A percentile compares a stretch with the other conserved stretches of the same genome.
These are phyloP conservation scores for Acacia acuminata DNA, from an alignment of 306 rosid species.

Conservation along the genomic window DNA sequence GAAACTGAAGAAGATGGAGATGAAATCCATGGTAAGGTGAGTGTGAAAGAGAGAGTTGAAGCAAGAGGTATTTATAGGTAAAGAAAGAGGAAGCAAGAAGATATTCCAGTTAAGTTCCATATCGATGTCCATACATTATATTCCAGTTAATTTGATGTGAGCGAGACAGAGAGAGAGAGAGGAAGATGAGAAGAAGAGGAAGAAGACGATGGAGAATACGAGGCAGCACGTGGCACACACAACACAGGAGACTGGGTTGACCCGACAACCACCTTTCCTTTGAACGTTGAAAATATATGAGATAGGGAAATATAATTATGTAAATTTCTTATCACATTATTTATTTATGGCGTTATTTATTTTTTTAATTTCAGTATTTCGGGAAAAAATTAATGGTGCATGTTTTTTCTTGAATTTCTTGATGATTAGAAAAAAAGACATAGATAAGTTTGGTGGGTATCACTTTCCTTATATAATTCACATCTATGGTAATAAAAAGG, in stretches of 20 bases:
- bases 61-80: conserved; percentile 23
- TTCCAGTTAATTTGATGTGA: too few relatives aligned
- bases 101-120: too few relatives aligned
- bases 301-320: background rate
- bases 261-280: background rate
- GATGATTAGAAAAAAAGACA: background rate
- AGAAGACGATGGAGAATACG: background rate
- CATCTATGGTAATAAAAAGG: too few relatives aligned
- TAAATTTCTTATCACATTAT: too few relatives aligned
- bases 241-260: background rate
- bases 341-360: too few relatives aligned
- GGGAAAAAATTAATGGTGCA: too few relatives aligned
- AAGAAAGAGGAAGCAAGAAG: background rate
- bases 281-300: background rate
- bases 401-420: too few relatives aligned
- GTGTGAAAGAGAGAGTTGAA: conserved; percentile 15
- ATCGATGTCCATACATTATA: too few relatives aligned
- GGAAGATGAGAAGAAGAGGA: background rate
- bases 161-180: too few relatives aligned
- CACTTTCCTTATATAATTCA: background rate
- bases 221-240: background rate
- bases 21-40: conserved; percentile 37
- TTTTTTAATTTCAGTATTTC: too few relatives aligned
- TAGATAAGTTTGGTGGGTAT: background rate
- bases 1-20: background rate